Evolutionary conservation across 2,329 filamentous ascomycete species (phyloP), one percentile per base, ranked within the genome.

Genomic region (Dactylellina drechsleri): DNA sequence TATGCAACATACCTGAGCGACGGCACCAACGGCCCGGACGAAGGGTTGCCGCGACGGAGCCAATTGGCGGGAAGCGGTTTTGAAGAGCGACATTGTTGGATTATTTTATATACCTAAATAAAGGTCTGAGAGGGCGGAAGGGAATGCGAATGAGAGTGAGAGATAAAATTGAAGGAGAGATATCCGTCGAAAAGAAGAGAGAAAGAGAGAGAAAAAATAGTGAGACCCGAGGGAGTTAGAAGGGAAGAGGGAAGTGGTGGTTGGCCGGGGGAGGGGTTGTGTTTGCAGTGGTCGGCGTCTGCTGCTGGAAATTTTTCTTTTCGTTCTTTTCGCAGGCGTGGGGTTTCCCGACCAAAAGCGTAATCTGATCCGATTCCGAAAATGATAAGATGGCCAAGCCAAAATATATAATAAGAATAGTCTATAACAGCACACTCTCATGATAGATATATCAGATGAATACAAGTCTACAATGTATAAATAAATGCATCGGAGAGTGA

Each of bases 381-480:
- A 36, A 36, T 41, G 70, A 74, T 74, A 74, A 74, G 70, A 74
- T 74, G 70, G 70, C 70, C 70, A 74, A 74, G 68, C 47, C n/a
- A n/a, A 20, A 18, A 8, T 52, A n/a, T 13, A 10, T 23, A 18
- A 23, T n/a, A n/a, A n/a, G n/a, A n/a, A n/a, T n/a, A n/a, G n/a
- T 36, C 31, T 36, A 36, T 8, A 36, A 3, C 31, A 36, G 6
- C 31, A 36, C 31, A 23, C 23, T 2, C 23, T 4, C 4, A 23
- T 23, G 23, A 23, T 23, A 23, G 4, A 2, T 23, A 23, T 23
- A 23, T 36, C 6, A 8, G 31, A 36, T 36, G 31, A 36, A 36
- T 10, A 36, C 31, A 36, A 36, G 31, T 36, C 31, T 36, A 36
- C 31, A 3, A 36, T 7, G 31, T 10, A 36, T 10, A 10, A 7